phyloP scores from a whole-genome alignment of 2,329 filamentous ascomycete species.

The Penicillium capsulatum region DNA sequence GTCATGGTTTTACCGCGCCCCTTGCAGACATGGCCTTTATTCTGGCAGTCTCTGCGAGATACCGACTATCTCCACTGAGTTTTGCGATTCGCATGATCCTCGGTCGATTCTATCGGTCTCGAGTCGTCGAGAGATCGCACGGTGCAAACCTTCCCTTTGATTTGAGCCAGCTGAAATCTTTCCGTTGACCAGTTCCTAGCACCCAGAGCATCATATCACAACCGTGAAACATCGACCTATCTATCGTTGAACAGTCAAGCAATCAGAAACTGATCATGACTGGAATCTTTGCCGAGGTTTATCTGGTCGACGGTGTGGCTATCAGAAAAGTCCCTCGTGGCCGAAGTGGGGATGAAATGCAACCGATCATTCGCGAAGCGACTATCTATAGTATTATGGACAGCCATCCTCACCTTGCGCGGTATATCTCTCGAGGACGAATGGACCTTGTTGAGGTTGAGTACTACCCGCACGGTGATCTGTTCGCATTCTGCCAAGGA shows the following conservation, averaged over 20 bases:
- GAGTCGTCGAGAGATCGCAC: no score
- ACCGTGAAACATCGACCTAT: no score
- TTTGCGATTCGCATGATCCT: no score
- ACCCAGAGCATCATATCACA: no score
- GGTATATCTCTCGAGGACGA: neutral
- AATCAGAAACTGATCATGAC: conserved; percentile 9
- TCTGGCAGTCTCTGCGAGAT: no score
- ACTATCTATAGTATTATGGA: neutral
- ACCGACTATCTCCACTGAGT: no score
- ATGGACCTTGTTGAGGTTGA: conserved; percentile 4
- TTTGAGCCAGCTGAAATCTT: no score
- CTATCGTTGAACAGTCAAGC: neutral
- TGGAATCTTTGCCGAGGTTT: conserved; percentile 9
- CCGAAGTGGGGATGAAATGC: conserved; percentile 5
- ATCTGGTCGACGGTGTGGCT: conserved; percentile 7
- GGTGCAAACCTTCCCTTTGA: no score
- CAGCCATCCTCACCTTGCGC: neutral
- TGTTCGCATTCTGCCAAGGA: conserved; percentile 1
- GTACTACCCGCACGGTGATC: conserved; percentile 11
- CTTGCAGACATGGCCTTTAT: no score
- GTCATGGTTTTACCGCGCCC: no score
- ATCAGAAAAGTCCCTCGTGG: conserved; percentile 12
- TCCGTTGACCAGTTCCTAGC: no score
- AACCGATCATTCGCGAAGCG: conserved; percentile 9
- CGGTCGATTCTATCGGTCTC: no score